Percentiles rank a stretch among this genome's conserved stretches.
phyloP scores from a whole-genome alignment of 2,329 filamentous ascomycete genomes.

The Sporothrix luriei region DNA sequence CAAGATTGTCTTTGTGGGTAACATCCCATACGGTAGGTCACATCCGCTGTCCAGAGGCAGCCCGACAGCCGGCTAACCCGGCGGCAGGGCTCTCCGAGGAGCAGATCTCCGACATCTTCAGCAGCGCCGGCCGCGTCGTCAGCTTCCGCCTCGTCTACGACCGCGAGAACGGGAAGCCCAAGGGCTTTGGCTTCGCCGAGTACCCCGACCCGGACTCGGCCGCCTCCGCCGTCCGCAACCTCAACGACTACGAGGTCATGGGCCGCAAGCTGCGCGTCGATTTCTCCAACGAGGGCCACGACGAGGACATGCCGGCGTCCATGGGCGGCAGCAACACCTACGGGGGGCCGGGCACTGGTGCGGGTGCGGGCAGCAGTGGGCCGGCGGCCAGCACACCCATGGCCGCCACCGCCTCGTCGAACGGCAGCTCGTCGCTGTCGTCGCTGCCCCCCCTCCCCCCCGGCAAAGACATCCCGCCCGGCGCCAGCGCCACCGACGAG shows the following conservation, averaged over 20 bases:
- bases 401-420: neutral
- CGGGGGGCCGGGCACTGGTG: neutral
- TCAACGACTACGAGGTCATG: conserved; percentile 95
- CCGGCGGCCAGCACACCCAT: neutral
- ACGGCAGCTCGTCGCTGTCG: conserved; percentile 47
- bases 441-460: conserved; percentile 76
- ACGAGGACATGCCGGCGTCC: conserved; percentile 52
- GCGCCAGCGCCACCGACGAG: conserved; percentile 81
- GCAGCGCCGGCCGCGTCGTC: conserved; percentile 83
- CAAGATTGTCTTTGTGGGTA: conserved; percentile 80
- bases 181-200: conserved; percentile 95
- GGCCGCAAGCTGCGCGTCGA: conserved; percentile 92
- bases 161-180: conserved; percentile 89
- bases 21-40: conserved; percentile 73
- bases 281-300: conserved; percentile 89
- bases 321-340: conserved; percentile 21
- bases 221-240: conserved; percentile 88
- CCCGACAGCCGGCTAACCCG: neutral
- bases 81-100: conserved; percentile 89
- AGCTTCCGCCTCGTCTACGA: conserved; percentile 95
- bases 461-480: conserved; percentile 80
- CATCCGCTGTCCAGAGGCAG: neutral
- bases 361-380: neutral
- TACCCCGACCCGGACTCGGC: conserved; percentile 87
- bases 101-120: conserved; percentile 92